Evolutionary conservation across 768 basidiomycete genomes (phyloP).

Genomic region (Leccinum subtestaceum): DNA sequence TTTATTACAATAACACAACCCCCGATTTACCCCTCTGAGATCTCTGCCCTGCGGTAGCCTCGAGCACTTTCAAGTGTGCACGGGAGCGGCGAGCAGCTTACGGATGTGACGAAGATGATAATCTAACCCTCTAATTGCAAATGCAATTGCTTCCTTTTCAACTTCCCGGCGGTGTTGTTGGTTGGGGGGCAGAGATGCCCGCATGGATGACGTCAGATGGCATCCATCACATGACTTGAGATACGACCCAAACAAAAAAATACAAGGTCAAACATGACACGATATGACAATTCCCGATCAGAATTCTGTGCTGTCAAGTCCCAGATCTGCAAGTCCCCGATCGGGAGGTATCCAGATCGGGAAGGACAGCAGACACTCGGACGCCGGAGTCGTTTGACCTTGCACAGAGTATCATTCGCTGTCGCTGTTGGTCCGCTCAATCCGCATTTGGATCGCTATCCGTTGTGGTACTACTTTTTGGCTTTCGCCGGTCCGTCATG

Average conservation of each 20-base stretch:
- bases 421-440: background rate
- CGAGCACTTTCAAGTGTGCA: background rate
- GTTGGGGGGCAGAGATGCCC: background rate
- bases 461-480: background rate
- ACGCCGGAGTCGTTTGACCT: background rate
- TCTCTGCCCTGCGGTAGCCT: background rate
- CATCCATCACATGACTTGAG: conserved; percentile 17
- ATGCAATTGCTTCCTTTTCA: background rate
- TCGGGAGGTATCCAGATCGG: conserved; percentile 18
- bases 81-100: background rate
- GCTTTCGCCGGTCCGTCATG: conserved; percentile 9
- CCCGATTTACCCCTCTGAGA: background rate
- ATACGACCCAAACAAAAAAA: conserved; percentile 15
- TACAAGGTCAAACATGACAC: conserved; percentile 20
- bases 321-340: conserved; percentile 25
- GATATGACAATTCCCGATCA: conserved; percentile 30
- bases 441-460: background rate
- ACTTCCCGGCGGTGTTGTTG: background rate
- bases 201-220: conserved; percentile 23
- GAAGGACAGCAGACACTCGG: conserved; percentile 18
- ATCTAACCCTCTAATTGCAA: conserved; percentile 25
- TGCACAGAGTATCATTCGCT: background rate
- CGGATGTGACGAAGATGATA: conserved; percentile 1
- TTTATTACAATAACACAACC: background rate
- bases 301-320: conserved; percentile 31